Conservation (phyloP, 306 rosid genomes). For the Lathyrus oleraceus region DNA sequence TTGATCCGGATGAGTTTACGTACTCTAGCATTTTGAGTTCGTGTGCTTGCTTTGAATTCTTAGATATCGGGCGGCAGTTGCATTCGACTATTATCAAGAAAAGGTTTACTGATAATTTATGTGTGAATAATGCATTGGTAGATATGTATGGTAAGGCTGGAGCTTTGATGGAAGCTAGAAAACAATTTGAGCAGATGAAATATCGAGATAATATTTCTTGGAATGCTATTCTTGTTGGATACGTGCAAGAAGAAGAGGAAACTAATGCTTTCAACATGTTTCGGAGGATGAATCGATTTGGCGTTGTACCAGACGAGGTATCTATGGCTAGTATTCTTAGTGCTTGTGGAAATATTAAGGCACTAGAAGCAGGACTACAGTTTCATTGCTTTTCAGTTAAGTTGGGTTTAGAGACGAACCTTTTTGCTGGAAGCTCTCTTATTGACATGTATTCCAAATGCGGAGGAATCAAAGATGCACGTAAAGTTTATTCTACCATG, state of each 20-base stretch:
- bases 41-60: slow-evolving; percentile 54
- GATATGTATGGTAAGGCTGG: slow-evolving; percentile 90
- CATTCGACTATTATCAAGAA: slow-evolving; percentile 69
- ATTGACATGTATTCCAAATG: slow-evolving; percentile 86
- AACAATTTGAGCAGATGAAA: slow-evolving; percentile 67
- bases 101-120: slow-evolving; percentile 53
- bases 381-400: slow-evolving; percentile 69
- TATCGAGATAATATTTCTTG: slow-evolving; percentile 71
- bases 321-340: slow-evolving; percentile 78
- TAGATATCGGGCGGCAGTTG: slow-evolving; percentile 59
- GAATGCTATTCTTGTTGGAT: slow-evolving; percentile 86
- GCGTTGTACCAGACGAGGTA: slow-evolving; percentile 67
- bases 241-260: slow-evolving; percentile 64
- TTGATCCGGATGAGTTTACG: slow-evolving; percentile 73
- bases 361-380: slow-evolving; percentile 54
- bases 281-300: slow-evolving; percentile 56
- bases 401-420: slow-evolving; percentile 68
- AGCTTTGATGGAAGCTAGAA: slow-evolving; percentile 60
- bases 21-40: slow-evolving; percentile 79
- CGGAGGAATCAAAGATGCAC: slow-evolving; percentile 52
- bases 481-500: slow-evolving; percentile 55
- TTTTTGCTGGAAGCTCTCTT: slow-evolving; percentile 75
- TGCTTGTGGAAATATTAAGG: slow-evolving; percentile 70
- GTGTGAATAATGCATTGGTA: slow-evolving; percentile 67
- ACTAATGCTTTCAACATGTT: slow-evolving; percentile 63